phyloP scores from a whole-genome alignment of 1,139 yeast genomes.

The Protomyces inouyei region DNA sequence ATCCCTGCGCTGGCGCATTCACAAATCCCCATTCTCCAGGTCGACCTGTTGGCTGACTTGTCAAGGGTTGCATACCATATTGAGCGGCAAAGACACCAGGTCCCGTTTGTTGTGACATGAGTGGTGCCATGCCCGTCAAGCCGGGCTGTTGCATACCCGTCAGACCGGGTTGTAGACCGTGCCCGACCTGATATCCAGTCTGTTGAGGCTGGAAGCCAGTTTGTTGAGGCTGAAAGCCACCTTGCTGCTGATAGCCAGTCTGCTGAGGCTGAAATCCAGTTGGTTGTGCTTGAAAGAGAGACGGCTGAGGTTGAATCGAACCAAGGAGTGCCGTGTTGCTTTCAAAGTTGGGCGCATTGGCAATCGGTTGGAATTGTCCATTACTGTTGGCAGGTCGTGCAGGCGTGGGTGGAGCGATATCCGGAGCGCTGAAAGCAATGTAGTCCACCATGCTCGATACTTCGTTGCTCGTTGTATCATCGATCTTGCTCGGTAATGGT shows the following conservation, averaged over 20 bases:
- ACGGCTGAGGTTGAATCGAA: slow-evolving; percentile 1
- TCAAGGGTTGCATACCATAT: slow-evolving; percentile 39
- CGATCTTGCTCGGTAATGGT: slow-evolving; percentile 65
- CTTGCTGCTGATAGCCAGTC: slow-evolving; percentile 39
- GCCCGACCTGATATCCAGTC: slow-evolving; percentile 36
- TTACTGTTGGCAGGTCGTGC: neutral
- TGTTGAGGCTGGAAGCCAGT: slow-evolving; percentile 45
- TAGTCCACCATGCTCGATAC: slow-evolving; percentile 84
- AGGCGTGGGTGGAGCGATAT: slow-evolving; percentile 3
- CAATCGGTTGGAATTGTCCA: neutral
- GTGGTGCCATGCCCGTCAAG: slow-evolving; percentile 2
- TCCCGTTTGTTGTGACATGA: neutral
- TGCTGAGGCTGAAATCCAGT: slow-evolving; percentile 36
- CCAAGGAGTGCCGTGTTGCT: slow-evolving; percentile 16
- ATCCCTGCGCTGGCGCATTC: slow-evolving; percentile 48
- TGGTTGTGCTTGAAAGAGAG: slow-evolving; percentile 7
- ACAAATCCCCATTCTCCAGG: slow-evolving; percentile 85
- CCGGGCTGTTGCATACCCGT: slow-evolving; percentile 35
- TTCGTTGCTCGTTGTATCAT: slow-evolving; percentile 70
- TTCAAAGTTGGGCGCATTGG: slow-evolving; percentile 14
- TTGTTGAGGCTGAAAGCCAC: slow-evolving; percentile 36
- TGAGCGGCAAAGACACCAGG: neutral
- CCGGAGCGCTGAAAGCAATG: slow-evolving; percentile 41
- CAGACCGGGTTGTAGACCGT: slow-evolving; percentile 39
- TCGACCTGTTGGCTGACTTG: slow-evolving; percentile 54